phyloP scores from a whole-genome alignment of 192 early-diverging fungal genomes.

The Nowakowskiella sp. region DNA sequence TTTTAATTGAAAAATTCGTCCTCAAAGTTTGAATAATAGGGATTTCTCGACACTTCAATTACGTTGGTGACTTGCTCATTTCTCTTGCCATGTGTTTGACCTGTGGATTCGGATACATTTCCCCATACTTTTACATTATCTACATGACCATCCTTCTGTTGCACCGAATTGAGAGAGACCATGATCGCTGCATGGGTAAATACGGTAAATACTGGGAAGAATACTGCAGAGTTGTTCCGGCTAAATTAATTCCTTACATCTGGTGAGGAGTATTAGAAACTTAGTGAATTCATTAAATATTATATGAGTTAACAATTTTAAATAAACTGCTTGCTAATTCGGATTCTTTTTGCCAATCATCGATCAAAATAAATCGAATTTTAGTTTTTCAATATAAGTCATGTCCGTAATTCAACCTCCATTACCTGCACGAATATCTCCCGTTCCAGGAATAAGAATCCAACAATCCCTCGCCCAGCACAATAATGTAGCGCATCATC shows the following conservation, averaged over 20 bases:
- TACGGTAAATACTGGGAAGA: conserved; percentile 78
- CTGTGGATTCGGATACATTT: conserved; percentile 55
- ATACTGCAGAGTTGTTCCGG: conserved; percentile 53
- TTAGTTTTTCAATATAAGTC: too few species aligned
- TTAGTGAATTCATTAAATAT: too few species aligned
- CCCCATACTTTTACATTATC: conserved; percentile 75
- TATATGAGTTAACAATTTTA: too few species aligned
- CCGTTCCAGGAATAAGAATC: too few species aligned
- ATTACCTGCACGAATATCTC: too few species aligned
- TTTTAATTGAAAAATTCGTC: conserved; percentile 9
- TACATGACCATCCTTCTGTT: conserved; percentile 69
- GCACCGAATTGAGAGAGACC: conserved; percentile 62
- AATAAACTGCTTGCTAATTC: too few species aligned
- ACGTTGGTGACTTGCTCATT: conserved; percentile 68
- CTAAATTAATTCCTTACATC: conserved; percentile 47
- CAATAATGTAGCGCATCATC: too few species aligned
- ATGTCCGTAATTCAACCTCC: too few species aligned
- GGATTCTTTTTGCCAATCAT: too few species aligned
- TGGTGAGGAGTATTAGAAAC: too few species aligned
- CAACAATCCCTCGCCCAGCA: too few species aligned
- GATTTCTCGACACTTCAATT: conserved; percentile 76
- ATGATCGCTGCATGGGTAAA: conserved; percentile 63
- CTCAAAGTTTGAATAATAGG: conserved; percentile 6
- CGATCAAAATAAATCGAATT: too few species aligned
- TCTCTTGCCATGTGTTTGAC: conserved; percentile 65